Percentiles rank a stretch among this genome's conserved stretches.
phyloP scores from a whole-genome alignment of 2,329 filamentous ascomycete species.

The Diaporthe vaccinii region DNA sequence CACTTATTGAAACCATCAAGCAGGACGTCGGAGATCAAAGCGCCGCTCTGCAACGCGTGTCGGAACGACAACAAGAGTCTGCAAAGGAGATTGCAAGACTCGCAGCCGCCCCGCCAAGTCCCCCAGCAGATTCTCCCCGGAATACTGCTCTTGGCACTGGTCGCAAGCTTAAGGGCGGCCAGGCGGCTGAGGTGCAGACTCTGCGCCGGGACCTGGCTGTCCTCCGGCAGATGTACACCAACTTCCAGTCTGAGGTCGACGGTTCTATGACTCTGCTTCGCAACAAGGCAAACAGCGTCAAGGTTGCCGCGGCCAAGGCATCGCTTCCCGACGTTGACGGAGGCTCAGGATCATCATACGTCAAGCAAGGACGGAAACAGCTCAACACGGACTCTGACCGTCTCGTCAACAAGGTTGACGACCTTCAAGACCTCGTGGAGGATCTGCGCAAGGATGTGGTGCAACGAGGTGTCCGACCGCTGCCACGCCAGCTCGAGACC shows the following conservation, averaged over 20 bases:
- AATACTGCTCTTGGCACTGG: conserved; percentile 50
- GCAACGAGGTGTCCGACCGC: conserved; percentile 87
- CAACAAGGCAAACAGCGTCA: conserved; percentile 84
- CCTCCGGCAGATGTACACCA: conserved; percentile 91
- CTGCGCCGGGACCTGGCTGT: conserved; percentile 91
- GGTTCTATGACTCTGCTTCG: conserved; percentile 88
- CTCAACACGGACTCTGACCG: conserved; percentile 90
- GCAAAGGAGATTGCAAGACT: conserved; percentile 84
- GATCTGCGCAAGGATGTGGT: conserved; percentile 98
- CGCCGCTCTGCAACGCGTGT: conserved; percentile 85
- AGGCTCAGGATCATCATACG: conserved; percentile 86
- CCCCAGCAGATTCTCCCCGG: conserved; percentile 61
- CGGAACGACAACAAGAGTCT: conserved; percentile 90
- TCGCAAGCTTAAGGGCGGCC: conserved; percentile 67
- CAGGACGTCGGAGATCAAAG: conserved; percentile 88
- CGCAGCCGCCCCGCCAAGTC: conserved; percentile 60
- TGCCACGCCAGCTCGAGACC: conserved; percentile 88
- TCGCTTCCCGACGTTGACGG: conserved; percentile 79
- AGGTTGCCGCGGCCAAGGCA: conserved; percentile 79
- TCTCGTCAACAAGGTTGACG: conserved; percentile 92
- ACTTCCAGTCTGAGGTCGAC: conserved; percentile 89
- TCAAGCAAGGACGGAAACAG: conserved; percentile 87
- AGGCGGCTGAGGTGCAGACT: conserved; percentile 83
- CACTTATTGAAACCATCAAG: conserved; percentile 88
- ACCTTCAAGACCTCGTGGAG: conserved; percentile 96